Percentiles rank a stretch among this genome's conserved stretches.
Conservation (phyloP, 495 filamentous ascomycete species). For the Penicillium dipodomyicola region DNA sequence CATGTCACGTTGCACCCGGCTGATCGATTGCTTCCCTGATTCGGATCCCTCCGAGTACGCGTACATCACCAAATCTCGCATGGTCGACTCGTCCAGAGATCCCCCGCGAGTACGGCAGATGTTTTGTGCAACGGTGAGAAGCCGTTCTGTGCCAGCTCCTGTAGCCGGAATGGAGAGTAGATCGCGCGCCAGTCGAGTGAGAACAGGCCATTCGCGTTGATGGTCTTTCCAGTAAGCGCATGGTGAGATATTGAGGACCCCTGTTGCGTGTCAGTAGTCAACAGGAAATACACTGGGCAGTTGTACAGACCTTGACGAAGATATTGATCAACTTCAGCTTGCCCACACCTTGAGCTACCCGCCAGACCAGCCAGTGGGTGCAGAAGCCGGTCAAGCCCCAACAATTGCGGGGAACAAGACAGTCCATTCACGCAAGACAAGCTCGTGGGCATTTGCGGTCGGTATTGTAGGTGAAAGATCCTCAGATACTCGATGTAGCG, state of each 20-base stretch:
- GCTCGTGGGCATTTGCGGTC: conserved; percentile 1
- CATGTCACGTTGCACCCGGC: not conserved
- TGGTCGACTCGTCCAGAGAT: too few relatives aligned
- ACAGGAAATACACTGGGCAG: not conserved
- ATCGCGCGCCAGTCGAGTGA: not conserved
- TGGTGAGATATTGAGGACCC: not conserved
- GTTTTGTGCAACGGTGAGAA: too few relatives aligned
- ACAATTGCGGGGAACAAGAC: conserved; percentile 2
- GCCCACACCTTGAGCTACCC: not conserved
- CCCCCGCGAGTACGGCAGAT: too few relatives aligned
- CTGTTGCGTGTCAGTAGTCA: not conserved
- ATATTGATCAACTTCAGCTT: conserved; percentile 2
- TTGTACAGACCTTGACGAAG: not conserved
- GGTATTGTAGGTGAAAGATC: not conserved
- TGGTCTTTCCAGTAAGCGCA: not conserved
- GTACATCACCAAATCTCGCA: not conserved
- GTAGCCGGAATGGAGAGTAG: too few relatives aligned
- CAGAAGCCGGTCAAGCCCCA: not conserved
- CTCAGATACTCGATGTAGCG: too few relatives aligned
- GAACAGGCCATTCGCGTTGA: not conserved
- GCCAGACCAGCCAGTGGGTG: not conserved
- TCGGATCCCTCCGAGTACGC: not conserved
- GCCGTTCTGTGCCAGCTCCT: too few relatives aligned
- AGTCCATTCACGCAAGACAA: conserved; percentile 5
- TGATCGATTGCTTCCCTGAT: not conserved